Conservation (phyloP, 805 yeast species). For the Spathaspora sp. region DNA sequence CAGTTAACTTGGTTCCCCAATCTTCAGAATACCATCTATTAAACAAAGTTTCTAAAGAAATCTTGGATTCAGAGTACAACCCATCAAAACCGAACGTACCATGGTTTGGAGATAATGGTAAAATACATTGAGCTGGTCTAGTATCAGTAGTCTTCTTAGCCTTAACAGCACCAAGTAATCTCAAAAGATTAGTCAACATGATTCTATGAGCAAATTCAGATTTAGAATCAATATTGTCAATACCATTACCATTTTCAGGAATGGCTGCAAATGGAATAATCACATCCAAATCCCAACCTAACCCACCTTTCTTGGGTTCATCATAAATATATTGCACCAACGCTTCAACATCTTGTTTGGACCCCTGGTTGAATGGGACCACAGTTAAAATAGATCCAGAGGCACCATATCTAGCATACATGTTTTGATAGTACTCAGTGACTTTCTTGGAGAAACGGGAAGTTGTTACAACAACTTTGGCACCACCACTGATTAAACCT, state of each 20-base stretch:
- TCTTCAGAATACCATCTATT: constrained; percentile 99
- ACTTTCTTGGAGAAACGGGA: constrained; percentile 91
- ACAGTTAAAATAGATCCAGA: constrained; percentile 88
- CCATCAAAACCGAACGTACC: constrained; percentile 99
- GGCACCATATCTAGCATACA: constrained; percentile 92
- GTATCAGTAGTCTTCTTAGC: constrained; percentile 81
- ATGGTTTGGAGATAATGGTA: constrained; percentile 98
- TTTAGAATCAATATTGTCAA: constrained; percentile 88
- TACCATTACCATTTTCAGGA: constrained; percentile 96
- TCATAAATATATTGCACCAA: constrained; percentile 82
- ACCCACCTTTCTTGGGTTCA: constrained; percentile 79
- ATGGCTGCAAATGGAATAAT: constrained; percentile 98
- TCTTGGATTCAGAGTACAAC: constrained; percentile 94
- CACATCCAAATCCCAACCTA: constrained; percentile 97
- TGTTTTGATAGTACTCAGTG: constrained; percentile 91
- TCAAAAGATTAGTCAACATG: constrained; percentile 92
- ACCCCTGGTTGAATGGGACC: constrained; percentile 98
- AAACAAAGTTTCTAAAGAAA: constrained; percentile 91
- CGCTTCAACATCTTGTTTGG: constrained; percentile 87
- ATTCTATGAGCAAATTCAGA: constrained; percentile 98
- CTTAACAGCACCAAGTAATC: constrained; percentile 90
- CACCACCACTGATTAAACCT: constrained; percentile 97
- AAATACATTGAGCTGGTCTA: constrained; percentile 95
- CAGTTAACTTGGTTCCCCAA: constrained; percentile 90
- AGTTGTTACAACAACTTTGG: constrained; percentile 93